Evolutionary conservation across 768 basidiomycete genomes (phyloP), one percentile per base, ranked within the genome.

Genomic region (Punctularia strigosozonata): DNA sequence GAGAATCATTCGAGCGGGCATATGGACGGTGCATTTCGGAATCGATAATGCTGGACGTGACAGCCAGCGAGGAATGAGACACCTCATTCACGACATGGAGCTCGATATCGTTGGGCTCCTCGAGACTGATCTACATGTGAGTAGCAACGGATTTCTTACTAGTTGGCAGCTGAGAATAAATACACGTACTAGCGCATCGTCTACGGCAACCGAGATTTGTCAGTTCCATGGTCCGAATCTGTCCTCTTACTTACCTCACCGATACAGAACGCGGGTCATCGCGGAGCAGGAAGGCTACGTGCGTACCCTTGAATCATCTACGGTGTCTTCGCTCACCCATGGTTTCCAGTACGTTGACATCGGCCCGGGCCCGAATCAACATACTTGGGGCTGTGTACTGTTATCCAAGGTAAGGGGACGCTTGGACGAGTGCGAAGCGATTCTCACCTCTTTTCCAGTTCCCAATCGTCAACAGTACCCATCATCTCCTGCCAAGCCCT

Each of bases 11-110:
- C 80, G 76, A 15, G 78, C 82, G 4, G 89, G 84, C 3, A 87
- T 92, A 21, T 92, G 88, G 89, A 88, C 90, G 1, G 68, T 94
- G 19, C 90, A 94, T 55, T 94, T 94, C 52, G 90, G 90, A 1
- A 63, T 79, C 15, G 75, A 88, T 56, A 77, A 84, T 45, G 73
- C 71, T 31, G 78, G 83, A 3, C 56, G 73, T 43, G 84, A 87
- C 47, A 85, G 82, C 50, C 82, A 84, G 54, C 56, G 69, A 30
- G 63, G 77, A 4, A 75, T 86, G 53, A 62, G 73, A 44, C 71
- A 78, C 42, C 50, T 73, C 28, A 57, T 74, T 19, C 50, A 50
- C 45, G 88, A 90, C 49, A 77, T 90, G 75, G 63, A 91, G 42
- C 65, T 94, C 14, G 90, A 94, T 52, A 67, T 94, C 1, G 72